Conservation (phyloP, 805 yeast species). For the Danielozyma ontarioensis region DNA sequence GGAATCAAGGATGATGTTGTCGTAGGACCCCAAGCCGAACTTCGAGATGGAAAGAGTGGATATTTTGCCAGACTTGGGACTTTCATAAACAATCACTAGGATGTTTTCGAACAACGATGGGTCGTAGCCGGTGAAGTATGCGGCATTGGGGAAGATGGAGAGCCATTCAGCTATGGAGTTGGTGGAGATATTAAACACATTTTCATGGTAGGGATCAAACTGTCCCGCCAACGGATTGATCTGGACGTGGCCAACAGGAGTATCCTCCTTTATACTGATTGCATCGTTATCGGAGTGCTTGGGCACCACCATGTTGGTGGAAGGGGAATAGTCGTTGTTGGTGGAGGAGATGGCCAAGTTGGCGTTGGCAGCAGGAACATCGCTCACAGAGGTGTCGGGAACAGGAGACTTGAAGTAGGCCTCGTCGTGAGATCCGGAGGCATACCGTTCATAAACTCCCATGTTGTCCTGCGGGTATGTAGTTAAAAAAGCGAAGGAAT, state of each 20-base stretch:
- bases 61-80: slow-evolving; percentile 40
- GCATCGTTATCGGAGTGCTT: slow-evolving; percentile 3
- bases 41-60: slow-evolving; percentile 53
- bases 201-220: slow-evolving; percentile 11
- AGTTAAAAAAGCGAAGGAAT: slow-evolving; percentile 3
- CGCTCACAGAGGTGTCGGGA: not conserved
- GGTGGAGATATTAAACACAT: slow-evolving; percentile 3
- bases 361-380: slow-evolving; percentile 3
- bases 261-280: slow-evolving; percentile 1
- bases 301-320: slow-evolving; percentile 1
- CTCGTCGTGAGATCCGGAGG: slow-evolving; percentile 32
- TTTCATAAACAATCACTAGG: slow-evolving; percentile 47
- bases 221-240: slow-evolving; percentile 23
- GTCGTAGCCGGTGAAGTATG: slow-evolving; percentile 50
- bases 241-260: slow-evolving; percentile 8
- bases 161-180: slow-evolving; percentile 31
- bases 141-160: slow-evolving; percentile 42
- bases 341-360: slow-evolving; percentile 2
- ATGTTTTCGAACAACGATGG: slow-evolving; percentile 38
- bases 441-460: slow-evolving; percentile 36
- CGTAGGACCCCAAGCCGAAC: slow-evolving; percentile 56
- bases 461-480: slow-evolving; percentile 9
- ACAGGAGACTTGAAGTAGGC: slow-evolving; percentile 6
- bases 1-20: slow-evolving; percentile 11
- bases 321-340: not conserved